Percentiles rank a stretch among this genome's conserved stretches.
phyloP scores from a whole-genome alignment of 2,329 filamentous ascomycete genomes.

The Venturia nashicola region DNA sequence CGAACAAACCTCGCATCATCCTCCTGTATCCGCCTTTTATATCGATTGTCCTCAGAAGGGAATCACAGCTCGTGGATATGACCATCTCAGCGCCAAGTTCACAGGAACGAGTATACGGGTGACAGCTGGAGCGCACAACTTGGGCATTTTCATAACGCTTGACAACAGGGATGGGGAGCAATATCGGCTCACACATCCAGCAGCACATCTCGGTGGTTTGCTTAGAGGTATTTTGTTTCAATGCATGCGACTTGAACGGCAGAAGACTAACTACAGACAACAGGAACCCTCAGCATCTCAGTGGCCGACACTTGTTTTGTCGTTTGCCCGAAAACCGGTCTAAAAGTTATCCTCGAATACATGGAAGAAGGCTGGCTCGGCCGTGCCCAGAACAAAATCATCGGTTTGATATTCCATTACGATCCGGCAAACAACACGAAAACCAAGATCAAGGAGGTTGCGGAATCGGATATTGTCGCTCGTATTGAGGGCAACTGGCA shows the following conservation, averaged over 20 bases:
- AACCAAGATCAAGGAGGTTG: constrained; percentile 70
- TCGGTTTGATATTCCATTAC: constrained; percentile 83
- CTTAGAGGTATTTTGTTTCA: constrained; percentile 44
- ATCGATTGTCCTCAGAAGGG: constrained; percentile 87
- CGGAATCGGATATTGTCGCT: constrained; percentile 71
- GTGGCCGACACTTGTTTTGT: constrained; percentile 85
- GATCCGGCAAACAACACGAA: constrained; percentile 77
- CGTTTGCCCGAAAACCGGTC: constrained; percentile 76
- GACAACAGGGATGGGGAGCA: constrained; percentile 72
- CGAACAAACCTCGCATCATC: constrained; percentile 96
- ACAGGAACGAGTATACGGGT: constrained; percentile 92
- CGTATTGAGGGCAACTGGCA: constrained; percentile 82
- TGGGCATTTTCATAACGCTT: constrained; percentile 88
- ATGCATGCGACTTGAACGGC: not conserved
- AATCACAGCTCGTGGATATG: constrained; percentile 76
- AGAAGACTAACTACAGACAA: not conserved
- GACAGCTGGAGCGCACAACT: constrained; percentile 80
- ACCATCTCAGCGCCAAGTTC: constrained; percentile 95
- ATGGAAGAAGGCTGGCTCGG: constrained; percentile 91
- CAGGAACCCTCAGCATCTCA: constrained; percentile 68
- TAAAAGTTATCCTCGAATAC: constrained; percentile 89
- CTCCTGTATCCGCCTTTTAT: constrained; percentile 91
- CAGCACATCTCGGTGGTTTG: constrained; percentile 82
- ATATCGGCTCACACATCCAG: constrained; percentile 88
- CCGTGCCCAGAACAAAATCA: constrained; percentile 78